These are phyloP conservation scores for Globisporangium emineosum DNA, from an alignment of 352 stramenopile species.

Conservation along the genomic window DNA sequence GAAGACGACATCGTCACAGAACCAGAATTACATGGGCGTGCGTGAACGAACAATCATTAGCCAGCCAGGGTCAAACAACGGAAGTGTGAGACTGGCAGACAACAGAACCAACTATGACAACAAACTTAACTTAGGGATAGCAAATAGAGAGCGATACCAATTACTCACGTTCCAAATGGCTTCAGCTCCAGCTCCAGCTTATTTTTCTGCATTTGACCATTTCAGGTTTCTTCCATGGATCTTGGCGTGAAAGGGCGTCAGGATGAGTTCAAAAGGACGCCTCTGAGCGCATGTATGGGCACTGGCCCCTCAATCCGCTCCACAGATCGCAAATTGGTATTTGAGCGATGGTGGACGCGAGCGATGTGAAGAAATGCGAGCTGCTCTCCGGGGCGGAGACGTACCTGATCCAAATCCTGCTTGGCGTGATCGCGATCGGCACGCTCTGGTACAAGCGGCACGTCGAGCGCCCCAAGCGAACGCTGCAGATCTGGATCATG, in stretches of 20 bases:
- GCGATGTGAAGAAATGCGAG: constrained; percentile 37
- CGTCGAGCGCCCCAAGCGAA: constrained; percentile 62
- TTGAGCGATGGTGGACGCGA: constrained; percentile 16
- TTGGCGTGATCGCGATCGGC: constrained; percentile 58
- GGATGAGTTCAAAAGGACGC: not conserved
- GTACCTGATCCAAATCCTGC: constrained; percentile 67
- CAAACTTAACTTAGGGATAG: constrained; percentile 2
- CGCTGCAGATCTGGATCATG: constrained; percentile 75
- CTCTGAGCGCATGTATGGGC: not conserved
- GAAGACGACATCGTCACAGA: too few species aligned
- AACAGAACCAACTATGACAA: not conserved
- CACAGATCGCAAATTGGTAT: not conserved
- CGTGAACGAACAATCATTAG: not conserved
- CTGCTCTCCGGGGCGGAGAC: constrained; percentile 66
- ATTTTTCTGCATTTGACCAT: not conserved
- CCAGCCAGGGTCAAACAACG: not conserved
- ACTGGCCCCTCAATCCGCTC: too few species aligned
- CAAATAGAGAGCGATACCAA: not conserved
- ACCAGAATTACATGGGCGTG: not conserved
- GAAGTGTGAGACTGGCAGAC: too few species aligned
- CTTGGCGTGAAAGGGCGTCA: constrained; percentile 7
- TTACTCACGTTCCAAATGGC: not conserved
- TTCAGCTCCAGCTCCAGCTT: not conserved
- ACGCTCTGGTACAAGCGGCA: constrained; percentile 86
- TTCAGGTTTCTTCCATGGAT: constrained; percentile 12